Percentiles rank a stretch among this genome's conserved stretches.
Evolutionary conservation across 352 stramenopile genomes (phyloP).

Genomic region (Phytophthora hibernalis): DNA sequence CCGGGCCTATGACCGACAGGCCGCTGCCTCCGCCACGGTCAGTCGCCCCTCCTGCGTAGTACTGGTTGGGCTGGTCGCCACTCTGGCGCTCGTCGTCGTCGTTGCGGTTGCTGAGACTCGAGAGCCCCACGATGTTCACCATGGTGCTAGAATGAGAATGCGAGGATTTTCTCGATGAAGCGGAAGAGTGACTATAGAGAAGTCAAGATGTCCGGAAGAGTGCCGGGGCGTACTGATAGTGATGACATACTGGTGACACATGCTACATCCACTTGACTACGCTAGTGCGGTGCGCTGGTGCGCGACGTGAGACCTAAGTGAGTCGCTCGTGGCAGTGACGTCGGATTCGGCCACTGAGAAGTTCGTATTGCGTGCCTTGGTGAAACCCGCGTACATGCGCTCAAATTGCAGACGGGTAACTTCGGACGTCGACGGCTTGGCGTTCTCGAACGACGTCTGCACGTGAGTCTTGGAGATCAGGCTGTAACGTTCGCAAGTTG

Average conservation of each 20-base stretch:
- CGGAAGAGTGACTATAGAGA: slow-evolving; percentile 12
- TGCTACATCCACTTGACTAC: slow-evolving; percentile 30
- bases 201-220: slow-evolving; percentile 11
- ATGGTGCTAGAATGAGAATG: slow-evolving; percentile 37
- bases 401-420: slow-evolving; percentile 68
- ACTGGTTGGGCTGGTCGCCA: slow-evolving; percentile 60
- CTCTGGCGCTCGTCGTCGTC: slow-evolving; percentile 44
- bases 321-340: slow-evolving; percentile 48
- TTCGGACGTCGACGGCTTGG: slow-evolving; percentile 79
- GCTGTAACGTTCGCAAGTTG: slow-evolving; percentile 28
- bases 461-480: slow-evolving; percentile 65
- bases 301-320: slow-evolving; percentile 59
- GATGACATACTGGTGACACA: not conserved
- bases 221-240: slow-evolving; percentile 4
- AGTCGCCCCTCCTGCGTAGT: slow-evolving; percentile 75
- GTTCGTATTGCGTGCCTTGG: slow-evolving; percentile 72
- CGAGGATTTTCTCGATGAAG: not conserved
- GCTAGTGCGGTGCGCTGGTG: slow-evolving; percentile 79
- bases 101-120: slow-evolving; percentile 61
- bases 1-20: slow-evolving; percentile 73
- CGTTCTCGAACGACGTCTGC: slow-evolving; percentile 65
- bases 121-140: slow-evolving; percentile 86
- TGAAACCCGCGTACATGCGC: slow-evolving; percentile 73
- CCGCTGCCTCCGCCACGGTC: slow-evolving; percentile 78
- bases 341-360: slow-evolving; percentile 69